Evolutionary conservation across 129 eudicot genomes (phyloP), one percentile per base, ranked within the genome.

Genomic region (Heracleum sosnowskyi): DNA sequence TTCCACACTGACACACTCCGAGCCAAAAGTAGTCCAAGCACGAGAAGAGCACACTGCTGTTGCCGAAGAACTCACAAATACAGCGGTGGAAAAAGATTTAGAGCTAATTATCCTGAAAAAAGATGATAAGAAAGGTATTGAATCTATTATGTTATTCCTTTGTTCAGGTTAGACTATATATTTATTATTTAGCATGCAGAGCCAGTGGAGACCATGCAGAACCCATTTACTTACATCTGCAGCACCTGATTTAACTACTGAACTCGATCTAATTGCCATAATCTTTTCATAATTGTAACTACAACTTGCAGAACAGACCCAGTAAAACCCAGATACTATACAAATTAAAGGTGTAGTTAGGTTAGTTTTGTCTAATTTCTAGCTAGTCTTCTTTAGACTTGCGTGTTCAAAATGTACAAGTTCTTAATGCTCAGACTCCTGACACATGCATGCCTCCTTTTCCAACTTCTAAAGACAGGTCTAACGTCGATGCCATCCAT

Each of bases 41-140:
- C 73, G 51, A 60, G 63, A 57, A 57, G 66, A 9, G n/a, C 13
- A 24, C 33, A 9, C 31, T n/a, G 31, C 66, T 24, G 31, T 15
- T 57, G 45, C 69, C 16, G 16, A 20, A 26, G 24, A 7, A 49
- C 42, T 11, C 69, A 79, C 69, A 74, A 72, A 73, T 45, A 51
- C 5, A 36, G 47, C 51, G 53, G 79, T 64, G 72, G 75, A 7
- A 55, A 77, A 81, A 45, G 82, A 75, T 40, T 69, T 33, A 80
- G 79, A 77, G 80, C 31, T 8, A 57, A 22, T 47, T 35, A 33
- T 37, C 79, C 55, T 28, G 11, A 26, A 82, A 35, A 77, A 46
- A 22, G 17, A 72, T 37, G 49, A 64, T 46, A 87, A 77, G 49
- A 77, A 69, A 84, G 90, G 87, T 84, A 46, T 34, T 24, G 12